These are phyloP conservation scores for Sporothrix variecibatus DNA, from an alignment of 2,329 filamentous ascomycete genomes.

Conservation along the genomic window DNA sequence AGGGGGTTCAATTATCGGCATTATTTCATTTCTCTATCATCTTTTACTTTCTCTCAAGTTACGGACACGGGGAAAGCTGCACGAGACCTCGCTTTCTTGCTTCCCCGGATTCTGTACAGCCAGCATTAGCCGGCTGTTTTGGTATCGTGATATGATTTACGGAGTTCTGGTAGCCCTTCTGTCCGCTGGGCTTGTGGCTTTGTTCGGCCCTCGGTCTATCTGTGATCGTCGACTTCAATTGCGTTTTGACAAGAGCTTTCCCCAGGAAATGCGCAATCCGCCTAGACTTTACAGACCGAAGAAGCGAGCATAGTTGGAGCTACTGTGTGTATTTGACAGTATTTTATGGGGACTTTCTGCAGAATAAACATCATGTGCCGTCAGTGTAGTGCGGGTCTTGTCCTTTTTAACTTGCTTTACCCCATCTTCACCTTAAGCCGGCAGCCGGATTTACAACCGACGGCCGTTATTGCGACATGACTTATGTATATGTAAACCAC, in stretches of 20 bases:
- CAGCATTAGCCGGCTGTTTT: not conserved
- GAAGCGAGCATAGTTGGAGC: not conserved
- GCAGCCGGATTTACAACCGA: conserved; percentile 7
- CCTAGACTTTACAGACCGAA: not conserved
- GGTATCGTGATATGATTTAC: conserved; percentile 2
- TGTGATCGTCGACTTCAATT: not conserved
- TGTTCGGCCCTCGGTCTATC: conserved; percentile 3
- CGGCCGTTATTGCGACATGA: conserved; percentile 6
- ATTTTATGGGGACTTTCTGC: not conserved
- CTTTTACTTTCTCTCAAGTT: not conserved
- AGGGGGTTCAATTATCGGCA: not conserved
- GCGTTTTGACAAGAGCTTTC: not conserved
- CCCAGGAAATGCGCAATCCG: not conserved
- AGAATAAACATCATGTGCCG: conserved; percentile 14
- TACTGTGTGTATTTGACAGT: not conserved
- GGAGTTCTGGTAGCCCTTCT: not conserved
- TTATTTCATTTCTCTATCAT: not conserved
- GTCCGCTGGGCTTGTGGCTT: not conserved
- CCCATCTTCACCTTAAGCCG: not conserved
- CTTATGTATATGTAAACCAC: not conserved
- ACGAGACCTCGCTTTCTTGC: not conserved
- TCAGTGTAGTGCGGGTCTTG: not conserved
- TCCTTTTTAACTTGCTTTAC: not conserved
- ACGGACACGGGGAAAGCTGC: not conserved
- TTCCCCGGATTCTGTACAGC: not conserved